These are phyloP conservation scores for Avena insularis DNA, from an alignment of 176 grass and related monocot species.

Conservation along the genomic window DNA sequence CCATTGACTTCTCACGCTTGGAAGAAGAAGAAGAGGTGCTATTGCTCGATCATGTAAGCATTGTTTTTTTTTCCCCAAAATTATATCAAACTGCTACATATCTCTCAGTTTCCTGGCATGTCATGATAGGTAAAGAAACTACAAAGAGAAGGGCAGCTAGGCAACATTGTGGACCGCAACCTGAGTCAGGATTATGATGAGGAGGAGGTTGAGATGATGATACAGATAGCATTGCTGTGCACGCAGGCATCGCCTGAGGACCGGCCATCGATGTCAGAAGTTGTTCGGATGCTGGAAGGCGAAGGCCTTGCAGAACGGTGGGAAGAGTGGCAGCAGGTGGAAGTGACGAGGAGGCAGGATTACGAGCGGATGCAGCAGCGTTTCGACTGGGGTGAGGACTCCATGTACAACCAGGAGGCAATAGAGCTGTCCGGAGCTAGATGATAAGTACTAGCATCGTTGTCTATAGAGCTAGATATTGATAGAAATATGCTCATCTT, in stretches of 20 bases:
- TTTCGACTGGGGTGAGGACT: conserved; percentile 91
- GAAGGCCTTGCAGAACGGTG: conserved; percentile 91
- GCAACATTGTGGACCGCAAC: conserved; percentile 80
- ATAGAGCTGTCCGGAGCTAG: conserved; percentile 62
- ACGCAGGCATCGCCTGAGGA: conserved; percentile 91
- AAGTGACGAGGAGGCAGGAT: conserved; percentile 81
- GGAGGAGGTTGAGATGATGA: conserved; percentile 88
- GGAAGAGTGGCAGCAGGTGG: conserved; percentile 97
- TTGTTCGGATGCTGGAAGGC: conserved; percentile 95
- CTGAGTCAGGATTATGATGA: conserved; percentile 53
- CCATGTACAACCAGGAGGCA: conserved; percentile 83
- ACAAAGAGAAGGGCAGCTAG: conserved; percentile 74
- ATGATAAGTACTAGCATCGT: neutral
- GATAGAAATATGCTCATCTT: neutral
- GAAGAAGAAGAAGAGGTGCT: conserved; percentile 98
- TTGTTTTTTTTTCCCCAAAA: neutral
- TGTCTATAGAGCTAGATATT: neutral
- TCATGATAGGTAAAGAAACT: conserved; percentile 84
- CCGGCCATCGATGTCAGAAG: conserved; percentile 89
- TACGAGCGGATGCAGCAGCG: conserved; percentile 76
- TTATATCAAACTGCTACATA: neutral
- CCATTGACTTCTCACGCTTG: conserved; percentile 92
- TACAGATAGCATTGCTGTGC: conserved; percentile 91
- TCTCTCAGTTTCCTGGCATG: neutral
- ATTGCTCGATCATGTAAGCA: conserved; percentile 93